Evolutionary conservation across 2,329 filamentous ascomycete species (phyloP).

Genomic region (Scorias spongiosa): DNA sequence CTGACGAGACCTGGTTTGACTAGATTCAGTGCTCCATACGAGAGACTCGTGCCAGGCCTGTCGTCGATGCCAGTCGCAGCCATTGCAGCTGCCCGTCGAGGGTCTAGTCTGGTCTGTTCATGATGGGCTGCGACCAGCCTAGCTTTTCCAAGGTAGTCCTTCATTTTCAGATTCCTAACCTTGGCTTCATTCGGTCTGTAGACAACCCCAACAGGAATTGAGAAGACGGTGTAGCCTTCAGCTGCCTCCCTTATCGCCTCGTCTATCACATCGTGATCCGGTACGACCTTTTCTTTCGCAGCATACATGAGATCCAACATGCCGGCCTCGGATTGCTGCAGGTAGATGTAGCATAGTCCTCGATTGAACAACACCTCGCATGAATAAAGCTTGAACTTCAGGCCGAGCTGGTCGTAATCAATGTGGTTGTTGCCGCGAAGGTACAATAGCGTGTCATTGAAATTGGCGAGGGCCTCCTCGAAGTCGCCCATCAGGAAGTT

Average conservation of each 20-base stretch:
- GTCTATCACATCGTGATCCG: constrained; percentile 95
- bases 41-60: constrained; percentile 67
- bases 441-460: constrained; percentile 94
- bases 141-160: constrained; percentile 96
- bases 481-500: constrained; percentile 96
- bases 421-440: constrained; percentile 93
- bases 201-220: constrained; percentile 86
- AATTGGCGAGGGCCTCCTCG: constrained; percentile 91
- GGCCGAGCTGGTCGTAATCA: constrained; percentile 88
- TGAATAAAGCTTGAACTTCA: constrained; percentile 92
- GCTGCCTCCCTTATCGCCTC: constrained; percentile 89
- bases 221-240: constrained; percentile 98
- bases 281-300: constrained; percentile 87
- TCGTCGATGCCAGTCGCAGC: constrained; percentile 53
- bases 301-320: constrained; percentile 84
- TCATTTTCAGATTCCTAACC: constrained; percentile 93
- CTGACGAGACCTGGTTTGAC: constrained; percentile 74
- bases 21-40: constrained; percentile 82
- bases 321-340: constrained; percentile 79
- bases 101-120: constrained; percentile 10
- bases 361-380: constrained; percentile 97
- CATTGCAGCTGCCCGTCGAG: constrained; percentile 17
- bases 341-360: constrained; percentile 91
- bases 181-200: constrained; percentile 96
- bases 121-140: constrained; percentile 62